Evolutionary conservation across 1,284 basidiomycete genomes (phyloP).

Genomic region (Rhizoctonia solani): DNA sequence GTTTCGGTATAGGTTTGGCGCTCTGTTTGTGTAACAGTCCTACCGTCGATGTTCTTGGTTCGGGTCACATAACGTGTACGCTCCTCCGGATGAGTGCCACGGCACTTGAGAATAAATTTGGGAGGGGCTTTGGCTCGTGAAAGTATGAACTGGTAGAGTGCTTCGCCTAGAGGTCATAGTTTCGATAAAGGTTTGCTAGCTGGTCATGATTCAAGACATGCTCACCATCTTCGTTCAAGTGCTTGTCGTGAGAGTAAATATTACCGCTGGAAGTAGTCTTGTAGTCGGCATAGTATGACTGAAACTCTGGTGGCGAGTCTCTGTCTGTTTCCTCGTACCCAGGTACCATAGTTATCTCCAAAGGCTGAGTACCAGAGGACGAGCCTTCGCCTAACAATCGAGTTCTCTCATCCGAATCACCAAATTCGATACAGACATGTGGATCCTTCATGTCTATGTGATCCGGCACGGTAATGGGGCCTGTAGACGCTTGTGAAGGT

Average conservation of each 20-base stretch:
- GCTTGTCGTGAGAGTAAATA: constrained; percentile 69
- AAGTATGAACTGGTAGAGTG: constrained; percentile 71
- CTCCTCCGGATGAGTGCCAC: constrained; percentile 63
- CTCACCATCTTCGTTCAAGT: constrained; percentile 70
- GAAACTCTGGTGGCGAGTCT: constrained; percentile 63
- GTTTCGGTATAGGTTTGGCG: constrained; percentile 55
- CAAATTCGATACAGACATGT: too few species aligned
- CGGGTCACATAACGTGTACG: constrained; percentile 55
- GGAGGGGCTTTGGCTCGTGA: constrained; percentile 58
- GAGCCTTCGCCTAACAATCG: not conserved
- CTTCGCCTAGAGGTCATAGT: constrained; percentile 59
- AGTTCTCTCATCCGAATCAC: not conserved
- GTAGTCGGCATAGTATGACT: constrained; percentile 64
- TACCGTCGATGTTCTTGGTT: constrained; percentile 10
- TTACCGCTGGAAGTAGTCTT: constrained; percentile 55
- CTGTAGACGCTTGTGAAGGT: too few species aligned
- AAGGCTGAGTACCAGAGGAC: not conserved
- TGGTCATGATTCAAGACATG: not conserved
- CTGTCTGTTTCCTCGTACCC: too few species aligned
- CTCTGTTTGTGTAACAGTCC: constrained; percentile 26
- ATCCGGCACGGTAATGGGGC: too few species aligned
- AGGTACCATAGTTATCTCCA: not conserved
- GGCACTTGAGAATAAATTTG: constrained; percentile 55
- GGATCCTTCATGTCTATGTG: too few species aligned
- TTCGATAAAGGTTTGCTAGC: constrained; percentile 27